Percentiles rank a stretch among this genome's conserved stretches.
These are phyloP conservation scores for Entomortierella beljakovae DNA, from an alignment of 192 early-diverging fungal species.

Conservation along the genomic window DNA sequence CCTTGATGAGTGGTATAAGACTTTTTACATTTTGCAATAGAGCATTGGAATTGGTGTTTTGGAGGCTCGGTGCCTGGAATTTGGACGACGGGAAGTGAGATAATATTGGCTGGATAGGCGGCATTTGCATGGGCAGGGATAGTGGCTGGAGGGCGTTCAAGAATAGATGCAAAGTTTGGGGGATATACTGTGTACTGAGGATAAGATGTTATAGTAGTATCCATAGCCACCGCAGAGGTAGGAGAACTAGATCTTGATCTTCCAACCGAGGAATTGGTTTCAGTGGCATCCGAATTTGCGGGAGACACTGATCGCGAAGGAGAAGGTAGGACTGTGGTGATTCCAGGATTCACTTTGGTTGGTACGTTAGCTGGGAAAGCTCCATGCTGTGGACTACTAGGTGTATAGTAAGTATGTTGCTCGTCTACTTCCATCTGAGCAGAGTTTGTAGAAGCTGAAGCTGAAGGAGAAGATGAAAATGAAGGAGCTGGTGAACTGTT, in stretches of 20 bases:
- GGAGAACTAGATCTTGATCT: constrained; percentile 15
- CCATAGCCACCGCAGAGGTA: constrained; percentile 2
- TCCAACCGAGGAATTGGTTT: neutral
- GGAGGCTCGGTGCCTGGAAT: neutral
- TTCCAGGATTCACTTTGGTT: neutral
- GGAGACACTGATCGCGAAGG: constrained; percentile 16
- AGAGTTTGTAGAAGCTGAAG: constrained; percentile 20
- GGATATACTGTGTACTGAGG: neutral
- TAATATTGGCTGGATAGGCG: neutral
- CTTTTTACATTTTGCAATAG: constrained; percentile 31
- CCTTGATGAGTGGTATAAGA: constrained; percentile 32
- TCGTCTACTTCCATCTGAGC: constrained; percentile 7
- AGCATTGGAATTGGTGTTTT: constrained; percentile 16
- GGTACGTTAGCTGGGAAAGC: neutral
- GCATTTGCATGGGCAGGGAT: neutral
- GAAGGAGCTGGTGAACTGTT: neutral
- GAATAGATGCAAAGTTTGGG: neutral
- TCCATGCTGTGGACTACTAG: neutral
- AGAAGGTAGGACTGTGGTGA: constrained; percentile 6
- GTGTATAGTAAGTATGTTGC: neutral
- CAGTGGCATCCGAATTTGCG: neutral
- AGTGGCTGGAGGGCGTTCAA: too few relatives aligned
- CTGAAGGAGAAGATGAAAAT: constrained; percentile 11
- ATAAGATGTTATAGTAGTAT: neutral
- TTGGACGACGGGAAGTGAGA: neutral